A percentile compares a stretch with the other conserved stretches of the same genome.
phyloP scores from a whole-genome alignment of 345 rosid species.

The Linum tenue region DNA sequence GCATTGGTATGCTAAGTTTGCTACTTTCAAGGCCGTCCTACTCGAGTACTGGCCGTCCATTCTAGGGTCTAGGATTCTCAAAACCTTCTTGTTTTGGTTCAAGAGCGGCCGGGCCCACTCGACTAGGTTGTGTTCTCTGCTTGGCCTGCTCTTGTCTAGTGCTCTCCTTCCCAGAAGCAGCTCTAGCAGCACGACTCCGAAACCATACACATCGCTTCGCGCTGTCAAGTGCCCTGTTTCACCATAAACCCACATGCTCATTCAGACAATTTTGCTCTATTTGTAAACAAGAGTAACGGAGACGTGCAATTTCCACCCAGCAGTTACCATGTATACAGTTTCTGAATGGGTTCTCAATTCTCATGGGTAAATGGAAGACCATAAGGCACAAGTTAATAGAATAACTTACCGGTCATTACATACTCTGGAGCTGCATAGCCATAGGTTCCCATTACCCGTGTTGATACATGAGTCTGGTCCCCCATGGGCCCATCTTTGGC shows the following conservation, averaged over 20 bases:
- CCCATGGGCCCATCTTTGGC: conserved; percentile 99
- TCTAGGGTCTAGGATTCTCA: conserved; percentile 81
- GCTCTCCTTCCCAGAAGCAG: conserved; percentile 93
- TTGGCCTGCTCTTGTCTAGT: conserved; percentile 80
- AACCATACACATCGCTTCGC: conserved; percentile 92
- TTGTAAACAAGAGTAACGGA: no score
- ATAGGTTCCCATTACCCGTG: conserved; percentile 96
- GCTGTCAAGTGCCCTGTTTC: conserved; percentile 86
- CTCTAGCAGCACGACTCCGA: conserved; percentile 91
- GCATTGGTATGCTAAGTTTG: conserved; percentile 71
- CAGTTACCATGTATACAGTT: no score
- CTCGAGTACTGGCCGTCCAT: conserved; percentile 75
- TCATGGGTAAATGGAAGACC: conserved; percentile 1
- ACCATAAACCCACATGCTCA: conserved; percentile 8
- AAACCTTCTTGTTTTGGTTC: conserved; percentile 74
- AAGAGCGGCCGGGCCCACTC: conserved; percentile 95
- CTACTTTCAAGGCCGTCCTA: conserved; percentile 59
- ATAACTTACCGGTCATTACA: conserved; percentile 76
- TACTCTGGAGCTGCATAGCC: conserved; percentile 99
- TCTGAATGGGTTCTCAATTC: neutral
- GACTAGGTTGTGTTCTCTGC: conserved; percentile 83
- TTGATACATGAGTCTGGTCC: conserved; percentile 97
- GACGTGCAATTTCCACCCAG: no score
- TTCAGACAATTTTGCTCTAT: no score
- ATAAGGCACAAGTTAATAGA: no score